Conservation (phyloP, 164 flowering plant species). For the Aristolochia fimbriata region DNA sequence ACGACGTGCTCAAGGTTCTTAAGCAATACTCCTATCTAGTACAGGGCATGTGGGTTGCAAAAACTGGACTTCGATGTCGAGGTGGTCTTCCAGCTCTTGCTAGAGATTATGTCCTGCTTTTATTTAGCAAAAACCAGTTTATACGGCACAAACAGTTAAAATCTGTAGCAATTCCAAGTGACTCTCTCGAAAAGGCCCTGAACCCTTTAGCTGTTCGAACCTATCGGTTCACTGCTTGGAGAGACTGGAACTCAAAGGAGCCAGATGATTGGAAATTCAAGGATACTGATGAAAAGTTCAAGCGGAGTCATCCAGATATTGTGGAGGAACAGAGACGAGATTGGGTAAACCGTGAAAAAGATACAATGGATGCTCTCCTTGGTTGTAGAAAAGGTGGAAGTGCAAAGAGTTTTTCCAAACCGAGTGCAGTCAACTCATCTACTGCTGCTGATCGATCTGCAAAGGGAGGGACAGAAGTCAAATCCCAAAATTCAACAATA, state of each 20-base stretch:
- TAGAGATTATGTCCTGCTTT: conserved; percentile 50
- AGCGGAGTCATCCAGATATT: conserved; percentile 39
- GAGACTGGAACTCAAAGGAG: conserved; percentile 61
- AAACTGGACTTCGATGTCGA: conserved; percentile 19
- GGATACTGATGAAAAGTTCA: conserved; percentile 41
- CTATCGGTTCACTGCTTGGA: conserved; percentile 11
- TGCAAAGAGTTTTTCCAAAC: conserved; percentile 14
- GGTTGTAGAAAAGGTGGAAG: conserved; percentile 12
- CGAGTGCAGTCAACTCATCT: conserved; percentile 11
- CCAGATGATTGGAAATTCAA: conserved; percentile 57
- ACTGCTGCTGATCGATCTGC: conserved; percentile 19
- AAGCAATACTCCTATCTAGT: conserved; percentile 40
- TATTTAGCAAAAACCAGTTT: conserved; percentile 35
- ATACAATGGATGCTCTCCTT: conserved; percentile 8
- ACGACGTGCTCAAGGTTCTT: conserved; percentile 41
- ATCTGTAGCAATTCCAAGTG: conserved; percentile 1
- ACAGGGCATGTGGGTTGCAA: conserved; percentile 77
- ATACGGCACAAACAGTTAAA: conserved; percentile 23
- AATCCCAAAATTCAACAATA: conserved; percentile 6
- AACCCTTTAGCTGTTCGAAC: conserved; percentile 42
- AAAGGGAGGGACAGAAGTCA: conserved; percentile 15
- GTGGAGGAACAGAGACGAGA: conserved; percentile 33
- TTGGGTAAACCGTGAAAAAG: conserved; percentile 26
- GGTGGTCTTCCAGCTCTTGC: conserved; percentile 14
- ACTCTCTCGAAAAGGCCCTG: conserved; percentile 15